phyloP scores from a whole-genome alignment of 2,329 filamentous ascomycete genomes.

The Thielaviopsis ethacetica region DNA sequence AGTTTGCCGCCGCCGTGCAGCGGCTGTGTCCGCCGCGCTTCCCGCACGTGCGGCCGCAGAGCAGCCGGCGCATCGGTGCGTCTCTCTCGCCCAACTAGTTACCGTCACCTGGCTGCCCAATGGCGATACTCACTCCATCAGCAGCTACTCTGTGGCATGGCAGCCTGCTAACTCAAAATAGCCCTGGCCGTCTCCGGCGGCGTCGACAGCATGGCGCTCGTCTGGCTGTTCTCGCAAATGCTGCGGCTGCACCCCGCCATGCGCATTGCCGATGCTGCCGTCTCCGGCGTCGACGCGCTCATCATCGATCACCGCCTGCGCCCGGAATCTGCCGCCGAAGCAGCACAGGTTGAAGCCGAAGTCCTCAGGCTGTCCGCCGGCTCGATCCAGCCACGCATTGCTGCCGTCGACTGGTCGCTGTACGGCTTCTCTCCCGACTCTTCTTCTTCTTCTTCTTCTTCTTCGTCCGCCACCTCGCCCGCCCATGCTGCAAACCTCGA shows the following conservation, averaged over 20 bases:
- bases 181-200: constrained; percentile 79
- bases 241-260: constrained; percentile 20
- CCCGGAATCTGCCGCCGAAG: constrained; percentile 34
- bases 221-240: constrained; percentile 47
- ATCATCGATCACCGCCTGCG: constrained; percentile 44
- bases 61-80: no score
- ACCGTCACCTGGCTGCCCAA: no score
- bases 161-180: constrained; percentile 19
- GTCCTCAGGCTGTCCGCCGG: constrained; percentile 21
- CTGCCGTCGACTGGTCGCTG: constrained; percentile 17
- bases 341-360: constrained; percentile 26
- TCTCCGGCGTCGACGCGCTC: constrained; percentile 26
- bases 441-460: constrained; percentile 13
- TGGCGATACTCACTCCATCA: no score
- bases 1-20: no score
- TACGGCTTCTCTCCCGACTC: constrained; percentile 1
- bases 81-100: no score
- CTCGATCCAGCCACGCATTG: constrained; percentile 15
- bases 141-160: no score
- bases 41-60: no score
- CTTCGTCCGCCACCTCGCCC: constrained; percentile 12
- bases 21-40: no score
- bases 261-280: constrained; percentile 29
- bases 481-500: constrained; percentile 49
- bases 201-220: constrained; percentile 94